These are phyloP conservation scores for Russula brevipes DNA, from an alignment of 768 basidiomycete species.

Conservation along the genomic window DNA sequence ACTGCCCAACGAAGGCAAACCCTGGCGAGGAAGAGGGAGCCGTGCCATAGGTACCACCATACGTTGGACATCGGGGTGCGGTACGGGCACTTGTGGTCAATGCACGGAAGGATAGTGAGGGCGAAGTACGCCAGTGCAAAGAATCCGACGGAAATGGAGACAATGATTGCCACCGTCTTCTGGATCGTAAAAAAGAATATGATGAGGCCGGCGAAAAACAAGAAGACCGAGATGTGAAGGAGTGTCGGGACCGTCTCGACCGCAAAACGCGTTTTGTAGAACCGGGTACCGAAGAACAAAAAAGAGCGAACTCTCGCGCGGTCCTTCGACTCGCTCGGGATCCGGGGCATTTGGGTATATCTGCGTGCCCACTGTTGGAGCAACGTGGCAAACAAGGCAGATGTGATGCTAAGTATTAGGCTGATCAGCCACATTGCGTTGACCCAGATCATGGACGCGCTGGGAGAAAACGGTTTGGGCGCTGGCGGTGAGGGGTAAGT, in stretches of 20 bases:
- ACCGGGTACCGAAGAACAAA: constrained; percentile 13
- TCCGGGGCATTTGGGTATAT: constrained; percentile 7
- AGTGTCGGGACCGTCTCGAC: constrained; percentile 12
- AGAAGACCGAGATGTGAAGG: constrained; percentile 18
- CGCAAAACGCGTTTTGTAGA: background rate
- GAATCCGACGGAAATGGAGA: background rate
- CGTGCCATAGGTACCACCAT: constrained; percentile 2
- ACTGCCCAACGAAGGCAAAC: background rate
- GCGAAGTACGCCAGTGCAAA: constrained; percentile 1
- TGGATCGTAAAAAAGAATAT: constrained; percentile 7
- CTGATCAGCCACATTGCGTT: constrained; percentile 19
- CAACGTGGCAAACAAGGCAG: constrained; percentile 15
- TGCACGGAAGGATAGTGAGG: constrained; percentile 5
- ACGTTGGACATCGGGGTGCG: constrained; percentile 1
- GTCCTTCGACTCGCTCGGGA: background rate
- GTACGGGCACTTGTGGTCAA: background rate
- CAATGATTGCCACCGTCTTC: constrained; percentile 7
- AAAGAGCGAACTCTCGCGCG: constrained; percentile 16
- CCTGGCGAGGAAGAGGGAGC: background rate
- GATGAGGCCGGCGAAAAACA: constrained; percentile 18
- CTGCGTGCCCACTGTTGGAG: constrained; percentile 16
- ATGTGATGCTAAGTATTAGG: constrained; percentile 15
- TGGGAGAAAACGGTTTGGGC: background rate
- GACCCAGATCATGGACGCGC: constrained; percentile 2
- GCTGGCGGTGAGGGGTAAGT: background rate